Conservation (phyloP, 1,284 basidiomycete species). For the Neonothopanus nambi region DNA sequence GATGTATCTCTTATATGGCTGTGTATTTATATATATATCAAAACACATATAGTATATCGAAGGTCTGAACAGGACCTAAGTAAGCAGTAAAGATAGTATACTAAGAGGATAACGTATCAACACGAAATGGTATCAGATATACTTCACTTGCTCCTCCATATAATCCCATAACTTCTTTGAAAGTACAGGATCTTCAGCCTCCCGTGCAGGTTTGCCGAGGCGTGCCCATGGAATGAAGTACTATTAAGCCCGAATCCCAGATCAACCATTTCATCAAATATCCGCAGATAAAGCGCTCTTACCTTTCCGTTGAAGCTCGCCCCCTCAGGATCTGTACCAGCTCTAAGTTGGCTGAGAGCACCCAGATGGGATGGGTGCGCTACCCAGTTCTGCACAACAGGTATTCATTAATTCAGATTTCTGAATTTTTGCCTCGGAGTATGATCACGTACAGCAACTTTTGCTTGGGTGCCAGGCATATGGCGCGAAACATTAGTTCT, state of each 20-base stretch:
- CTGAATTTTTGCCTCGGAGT: no score
- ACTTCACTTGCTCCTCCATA: conserved; percentile 40
- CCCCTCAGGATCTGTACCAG: conserved; percentile 19
- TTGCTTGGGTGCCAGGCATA: background rate
- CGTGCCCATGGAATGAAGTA: conserved; percentile 36
- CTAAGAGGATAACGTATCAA: no score
- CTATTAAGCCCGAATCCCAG: conserved; percentile 15
- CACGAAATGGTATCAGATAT: conserved; percentile 3
- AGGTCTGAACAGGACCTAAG: no score
- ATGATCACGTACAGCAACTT: background rate
- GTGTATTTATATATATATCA: no score
- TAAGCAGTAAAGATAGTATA: no score
- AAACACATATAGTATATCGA: no score
- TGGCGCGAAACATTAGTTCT: conserved; percentile 28
- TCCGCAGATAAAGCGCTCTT: background rate
- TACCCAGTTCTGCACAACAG: no score
- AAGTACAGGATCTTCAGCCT: conserved; percentile 29
- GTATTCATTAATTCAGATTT: no score
- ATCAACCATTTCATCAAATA: background rate
- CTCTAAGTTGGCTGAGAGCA: conserved; percentile 16
- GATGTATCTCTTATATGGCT: no score
- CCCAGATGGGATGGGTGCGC: conserved; percentile 12
- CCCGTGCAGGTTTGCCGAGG: conserved; percentile 23
- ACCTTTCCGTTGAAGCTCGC: conserved; percentile 23
- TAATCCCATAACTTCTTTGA: conserved; percentile 42